Conservation (phyloP, 208 protist species). For the Leishmania major region DNA sequence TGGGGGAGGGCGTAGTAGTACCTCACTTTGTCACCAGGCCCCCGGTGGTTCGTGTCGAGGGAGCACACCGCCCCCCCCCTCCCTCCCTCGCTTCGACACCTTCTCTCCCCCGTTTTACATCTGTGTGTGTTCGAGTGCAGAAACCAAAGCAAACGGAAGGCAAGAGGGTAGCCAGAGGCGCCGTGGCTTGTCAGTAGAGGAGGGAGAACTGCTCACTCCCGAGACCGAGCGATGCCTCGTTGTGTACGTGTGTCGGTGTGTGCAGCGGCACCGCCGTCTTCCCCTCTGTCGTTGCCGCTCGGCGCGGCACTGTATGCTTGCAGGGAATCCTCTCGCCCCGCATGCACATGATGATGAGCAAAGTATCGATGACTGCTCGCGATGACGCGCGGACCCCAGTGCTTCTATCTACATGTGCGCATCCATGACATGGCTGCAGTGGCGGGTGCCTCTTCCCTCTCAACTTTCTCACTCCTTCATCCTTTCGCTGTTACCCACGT, state of each 20-base stretch:
- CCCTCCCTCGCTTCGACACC: background rate
- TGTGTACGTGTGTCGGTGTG: background rate
- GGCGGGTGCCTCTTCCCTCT: constrained; percentile 1
- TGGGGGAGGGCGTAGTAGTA: background rate
- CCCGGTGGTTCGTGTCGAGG: background rate
- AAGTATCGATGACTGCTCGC: background rate
- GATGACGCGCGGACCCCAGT: background rate
- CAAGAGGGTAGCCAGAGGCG: background rate
- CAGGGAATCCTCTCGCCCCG: background rate
- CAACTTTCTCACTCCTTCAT: background rate
- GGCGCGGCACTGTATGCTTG: background rate
- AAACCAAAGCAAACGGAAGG: background rate
- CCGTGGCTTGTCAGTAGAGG: background rate
- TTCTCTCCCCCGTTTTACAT: background rate
- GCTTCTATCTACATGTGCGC: background rate
- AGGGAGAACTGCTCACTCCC: background rate
- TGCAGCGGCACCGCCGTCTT: background rate
- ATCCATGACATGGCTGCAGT: constrained; percentile 4
- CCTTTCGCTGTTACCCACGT: background rate
- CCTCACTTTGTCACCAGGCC: background rate
- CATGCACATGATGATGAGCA: background rate
- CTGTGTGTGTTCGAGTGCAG: background rate
- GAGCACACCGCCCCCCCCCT: background rate
- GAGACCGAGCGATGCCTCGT: background rate
- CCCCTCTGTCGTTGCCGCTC: background rate